These are phyloP conservation scores for Colletotrichum musae DNA, from an alignment of 2,329 filamentous ascomycete genomes.

Conservation along the genomic window DNA sequence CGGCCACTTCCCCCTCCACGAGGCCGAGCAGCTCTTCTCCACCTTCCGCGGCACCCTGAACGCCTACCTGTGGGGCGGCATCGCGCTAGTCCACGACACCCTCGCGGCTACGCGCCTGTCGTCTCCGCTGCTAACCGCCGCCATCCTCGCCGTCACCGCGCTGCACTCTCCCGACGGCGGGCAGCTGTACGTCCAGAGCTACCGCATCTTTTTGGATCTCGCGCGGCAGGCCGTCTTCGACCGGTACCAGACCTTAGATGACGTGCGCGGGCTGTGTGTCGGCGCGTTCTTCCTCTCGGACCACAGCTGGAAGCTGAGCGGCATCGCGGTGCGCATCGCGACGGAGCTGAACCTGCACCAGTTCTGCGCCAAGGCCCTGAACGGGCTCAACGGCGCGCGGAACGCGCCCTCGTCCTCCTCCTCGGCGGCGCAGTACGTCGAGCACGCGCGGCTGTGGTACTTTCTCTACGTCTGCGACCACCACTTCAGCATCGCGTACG, in stretches of 20 bases:
- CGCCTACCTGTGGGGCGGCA: conserved; percentile 51
- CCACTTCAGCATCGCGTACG: conserved; percentile 75
- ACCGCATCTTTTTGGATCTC: conserved; percentile 70
- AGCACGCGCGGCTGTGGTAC: conserved; percentile 74
- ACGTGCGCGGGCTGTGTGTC: conserved; percentile 72
- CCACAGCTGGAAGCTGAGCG: conserved; percentile 69
- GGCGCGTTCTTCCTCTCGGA: conserved; percentile 77
- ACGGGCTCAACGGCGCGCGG: conserved; percentile 52
- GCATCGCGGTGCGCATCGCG: conserved; percentile 70
- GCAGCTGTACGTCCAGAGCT: conserved; percentile 68
- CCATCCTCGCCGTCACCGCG: conserved; percentile 52
- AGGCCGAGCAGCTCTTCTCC: conserved; percentile 49
- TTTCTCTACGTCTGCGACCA: conserved; percentile 76
- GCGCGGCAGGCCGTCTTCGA: conserved; percentile 72
- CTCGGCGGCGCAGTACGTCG: conserved; percentile 62
- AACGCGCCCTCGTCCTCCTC: too few species aligned
- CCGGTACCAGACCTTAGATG: conserved; percentile 66
- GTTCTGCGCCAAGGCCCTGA: conserved; percentile 63
- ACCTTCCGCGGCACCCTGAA: conserved; percentile 49
- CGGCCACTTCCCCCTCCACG: conserved; percentile 45
- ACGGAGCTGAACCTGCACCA: conserved; percentile 71
- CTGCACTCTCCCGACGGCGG: conserved; percentile 53
- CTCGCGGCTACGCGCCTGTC: conserved; percentile 48
- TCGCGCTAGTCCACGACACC: conserved; percentile 48
- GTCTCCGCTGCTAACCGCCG: conserved; percentile 48